Conservation (phyloP, 345 rosid species). For the Trapa bicornis region DNA sequence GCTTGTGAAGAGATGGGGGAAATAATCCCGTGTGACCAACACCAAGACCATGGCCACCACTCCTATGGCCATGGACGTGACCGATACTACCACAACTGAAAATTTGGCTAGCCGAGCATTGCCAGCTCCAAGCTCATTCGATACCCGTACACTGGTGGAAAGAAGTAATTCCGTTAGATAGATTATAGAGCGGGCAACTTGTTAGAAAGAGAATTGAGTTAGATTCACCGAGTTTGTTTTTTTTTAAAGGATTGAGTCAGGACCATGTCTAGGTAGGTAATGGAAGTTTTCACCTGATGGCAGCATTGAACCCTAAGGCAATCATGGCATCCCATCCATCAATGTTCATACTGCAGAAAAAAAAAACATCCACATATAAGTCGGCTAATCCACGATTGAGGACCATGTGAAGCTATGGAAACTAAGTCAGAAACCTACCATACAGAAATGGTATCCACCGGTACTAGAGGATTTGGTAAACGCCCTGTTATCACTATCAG, state of each 20-base stretch:
- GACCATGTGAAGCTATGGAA: background rate
- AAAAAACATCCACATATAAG: background rate
- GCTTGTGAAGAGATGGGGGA: constrained; percentile 71
- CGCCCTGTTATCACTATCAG: constrained; percentile 70
- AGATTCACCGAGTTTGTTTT: background rate
- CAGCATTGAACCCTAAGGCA: constrained; percentile 83
- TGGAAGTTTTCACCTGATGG: constrained; percentile 45
- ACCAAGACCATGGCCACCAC: constrained; percentile 46
- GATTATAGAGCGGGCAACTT: too few relatives aligned
- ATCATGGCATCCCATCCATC: constrained; percentile 91
- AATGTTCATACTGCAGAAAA: constrained; percentile 59
- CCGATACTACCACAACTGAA: constrained; percentile 59
- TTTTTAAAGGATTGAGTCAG: background rate
- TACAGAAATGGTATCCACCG: constrained; percentile 85
- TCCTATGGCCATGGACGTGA: constrained; percentile 57
- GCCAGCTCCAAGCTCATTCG: constrained; percentile 82
- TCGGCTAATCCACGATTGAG: background rate
- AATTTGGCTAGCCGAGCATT: constrained; percentile 54
- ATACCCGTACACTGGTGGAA: constrained; percentile 63
- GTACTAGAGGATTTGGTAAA: constrained; percentile 55
- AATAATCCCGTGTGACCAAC: constrained; percentile 41
- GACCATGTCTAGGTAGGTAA: background rate
- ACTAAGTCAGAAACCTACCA: constrained; percentile 34
- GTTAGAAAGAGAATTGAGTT: too few relatives aligned
- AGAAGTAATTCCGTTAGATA: background rate